These are phyloP conservation scores for Phytophthora fragariaefolia DNA, from an alignment of 352 stramenopile species.

Conservation along the genomic window DNA sequence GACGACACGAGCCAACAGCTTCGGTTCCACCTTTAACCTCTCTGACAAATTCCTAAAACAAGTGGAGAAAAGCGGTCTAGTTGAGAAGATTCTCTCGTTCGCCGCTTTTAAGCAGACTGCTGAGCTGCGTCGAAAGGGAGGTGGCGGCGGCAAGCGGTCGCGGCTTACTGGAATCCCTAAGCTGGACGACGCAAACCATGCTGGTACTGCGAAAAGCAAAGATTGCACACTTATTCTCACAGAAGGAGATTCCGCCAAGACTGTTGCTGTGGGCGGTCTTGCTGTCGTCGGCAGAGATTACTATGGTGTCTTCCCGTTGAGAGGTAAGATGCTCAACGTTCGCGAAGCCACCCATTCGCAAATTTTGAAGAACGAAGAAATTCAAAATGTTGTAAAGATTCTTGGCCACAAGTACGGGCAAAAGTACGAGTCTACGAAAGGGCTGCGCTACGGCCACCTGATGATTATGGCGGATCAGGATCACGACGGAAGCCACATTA, in stretches of 20 bases:
- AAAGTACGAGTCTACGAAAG: slow-evolving; percentile 91
- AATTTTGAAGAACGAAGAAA: slow-evolving; percentile 97
- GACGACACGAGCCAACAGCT: slow-evolving; percentile 86
- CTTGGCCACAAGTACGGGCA: slow-evolving; percentile 97
- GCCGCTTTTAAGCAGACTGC: slow-evolving; percentile 93
- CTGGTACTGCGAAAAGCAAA: slow-evolving; percentile 89
- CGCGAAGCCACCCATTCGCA: slow-evolving; percentile 97
- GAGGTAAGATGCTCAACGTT: slow-evolving; percentile 99
- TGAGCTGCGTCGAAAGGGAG: slow-evolving; percentile 90
- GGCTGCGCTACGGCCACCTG: slow-evolving; percentile 95
- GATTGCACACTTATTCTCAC: slow-evolving; percentile 99
- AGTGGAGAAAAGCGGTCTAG: slow-evolving; percentile 90
- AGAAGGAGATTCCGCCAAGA: slow-evolving; percentile 99
- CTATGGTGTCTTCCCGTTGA: slow-evolving; percentile 98
- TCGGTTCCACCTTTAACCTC: slow-evolving; percentile 89
- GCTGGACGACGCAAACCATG: slow-evolving; percentile 97
- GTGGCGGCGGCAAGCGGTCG: slow-evolving; percentile 78
- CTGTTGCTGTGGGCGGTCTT: slow-evolving; percentile 96
- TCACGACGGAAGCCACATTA: slow-evolving; percentile 99
- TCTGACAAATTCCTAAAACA: slow-evolving; percentile 91
- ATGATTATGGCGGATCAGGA: slow-evolving; percentile 99
- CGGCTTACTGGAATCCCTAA: slow-evolving; percentile 94
- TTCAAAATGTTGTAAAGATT: slow-evolving; percentile 97
- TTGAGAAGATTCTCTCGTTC: slow-evolving; percentile 92
- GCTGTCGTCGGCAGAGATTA: slow-evolving; percentile 96